Percentiles rank a stretch among this genome's conserved stretches.
Conservation (phyloP, 108 stramenopile genomes). For the Nitzschia sp. region DNA sequence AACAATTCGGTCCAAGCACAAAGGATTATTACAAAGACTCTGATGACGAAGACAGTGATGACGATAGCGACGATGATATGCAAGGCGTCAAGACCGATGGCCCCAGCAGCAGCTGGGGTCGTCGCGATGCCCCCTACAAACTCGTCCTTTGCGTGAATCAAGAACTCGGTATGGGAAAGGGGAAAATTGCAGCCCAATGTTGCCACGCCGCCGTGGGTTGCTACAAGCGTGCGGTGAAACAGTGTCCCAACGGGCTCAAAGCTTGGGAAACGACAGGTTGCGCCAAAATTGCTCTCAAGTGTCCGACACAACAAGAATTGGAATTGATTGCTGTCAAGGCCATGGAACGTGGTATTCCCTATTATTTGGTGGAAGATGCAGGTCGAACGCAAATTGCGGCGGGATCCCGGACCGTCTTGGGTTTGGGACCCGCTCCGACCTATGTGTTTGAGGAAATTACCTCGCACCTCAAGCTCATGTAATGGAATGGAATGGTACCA, state of each 20-base stretch:
- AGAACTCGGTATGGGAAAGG: conserved; percentile 81
- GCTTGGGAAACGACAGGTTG: conserved; percentile 87
- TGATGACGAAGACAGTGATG: conserved; percentile 40
- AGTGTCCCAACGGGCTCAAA: conserved; percentile 65
- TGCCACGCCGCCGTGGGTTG: conserved; percentile 89
- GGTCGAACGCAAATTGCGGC: conserved; percentile 94
- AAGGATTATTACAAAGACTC: conserved; percentile 29
- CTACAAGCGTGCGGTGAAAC: conserved; percentile 68
- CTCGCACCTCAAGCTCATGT: conserved; percentile 90
- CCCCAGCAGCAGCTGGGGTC: conserved; percentile 52
- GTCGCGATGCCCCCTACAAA: conserved; percentile 81
- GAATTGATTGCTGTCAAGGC: conserved; percentile 65
- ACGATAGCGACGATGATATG: conserved; percentile 20
- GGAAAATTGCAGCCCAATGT: conserved; percentile 90
- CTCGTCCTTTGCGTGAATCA: conserved; percentile 83
- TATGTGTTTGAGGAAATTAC: conserved; percentile 80
- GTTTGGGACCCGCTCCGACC: conserved; percentile 84
- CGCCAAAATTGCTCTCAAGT: conserved; percentile 91
- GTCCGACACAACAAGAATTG: conserved; percentile 80
- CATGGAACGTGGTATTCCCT: conserved; percentile 61
- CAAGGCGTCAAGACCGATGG: neutral
- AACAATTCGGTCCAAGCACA: neutral
- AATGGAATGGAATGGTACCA: neutral
- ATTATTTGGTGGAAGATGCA: conserved; percentile 89
- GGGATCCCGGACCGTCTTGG: conserved; percentile 86